Conservation (phyloP, 352 stramenopile species). For the Phytophthora hybrid region DNA sequence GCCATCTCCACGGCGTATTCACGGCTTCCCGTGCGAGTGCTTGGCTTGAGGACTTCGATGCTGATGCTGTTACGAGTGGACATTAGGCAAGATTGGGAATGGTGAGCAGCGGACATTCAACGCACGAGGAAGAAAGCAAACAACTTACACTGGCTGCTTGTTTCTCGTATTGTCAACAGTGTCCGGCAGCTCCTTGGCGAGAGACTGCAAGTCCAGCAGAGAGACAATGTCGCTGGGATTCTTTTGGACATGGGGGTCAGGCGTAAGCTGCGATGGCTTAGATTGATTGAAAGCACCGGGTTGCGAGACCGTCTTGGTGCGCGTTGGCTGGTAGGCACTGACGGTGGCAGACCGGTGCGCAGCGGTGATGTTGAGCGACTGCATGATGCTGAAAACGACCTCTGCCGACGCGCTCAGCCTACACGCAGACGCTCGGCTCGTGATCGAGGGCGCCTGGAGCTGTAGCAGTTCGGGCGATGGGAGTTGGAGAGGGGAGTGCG, state of each 20-base stretch:
- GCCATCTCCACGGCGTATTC: conserved; percentile 35
- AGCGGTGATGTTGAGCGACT: conserved; percentile 23
- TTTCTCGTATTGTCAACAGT: conserved; percentile 10
- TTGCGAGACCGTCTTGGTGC: background rate
- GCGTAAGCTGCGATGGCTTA: conserved; percentile 14
- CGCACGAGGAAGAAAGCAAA: background rate
- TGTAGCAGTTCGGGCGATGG: conserved; percentile 14
- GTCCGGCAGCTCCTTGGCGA: conserved; percentile 9
- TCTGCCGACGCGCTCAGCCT: conserved; percentile 19
- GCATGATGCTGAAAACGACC: conserved; percentile 26
- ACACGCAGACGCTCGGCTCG: conserved; percentile 12
- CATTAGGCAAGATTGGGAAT: conserved; percentile 12
- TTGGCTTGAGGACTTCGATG: conserved; percentile 37
- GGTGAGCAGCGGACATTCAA: conserved; percentile 5
- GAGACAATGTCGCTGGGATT: conserved; percentile 5
- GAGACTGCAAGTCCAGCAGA: conserved; percentile 14
- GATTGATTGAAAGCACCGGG: conserved; percentile 22
- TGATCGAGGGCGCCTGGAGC: conserved; percentile 15
- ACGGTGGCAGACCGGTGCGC: conserved; percentile 12
- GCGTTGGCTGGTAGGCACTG: conserved; percentile 5
- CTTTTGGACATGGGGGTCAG: conserved; percentile 8
- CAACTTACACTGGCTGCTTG: conserved; percentile 27
- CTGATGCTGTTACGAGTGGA: conserved; percentile 23
- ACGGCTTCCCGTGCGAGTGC: conserved; percentile 17
- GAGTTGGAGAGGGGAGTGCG: conserved; percentile 25